A percentile compares a stretch with the other conserved stretches of the same genome.
phyloP scores from a whole-genome alignment of 768 basidiomycete species.

The Termitomyces sp. region DNA sequence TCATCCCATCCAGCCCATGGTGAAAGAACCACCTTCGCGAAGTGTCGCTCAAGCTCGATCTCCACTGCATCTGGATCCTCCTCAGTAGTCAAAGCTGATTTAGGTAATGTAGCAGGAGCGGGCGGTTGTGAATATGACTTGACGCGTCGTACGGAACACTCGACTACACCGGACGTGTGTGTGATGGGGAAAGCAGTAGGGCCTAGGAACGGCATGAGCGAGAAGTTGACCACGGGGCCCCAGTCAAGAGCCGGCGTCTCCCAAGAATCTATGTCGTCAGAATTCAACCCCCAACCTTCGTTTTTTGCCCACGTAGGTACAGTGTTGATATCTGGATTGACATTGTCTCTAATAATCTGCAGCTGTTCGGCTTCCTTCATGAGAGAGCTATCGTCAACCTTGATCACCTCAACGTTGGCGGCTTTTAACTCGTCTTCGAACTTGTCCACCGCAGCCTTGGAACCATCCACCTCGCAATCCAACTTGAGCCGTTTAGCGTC shows the following conservation, averaged over 20 bases:
- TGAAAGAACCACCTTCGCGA: conserved; percentile 30
- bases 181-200: conserved; percentile 53
- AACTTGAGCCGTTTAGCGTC: conserved; percentile 13
- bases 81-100: conserved; percentile 16
- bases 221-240: conserved; percentile 16
- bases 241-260: conserved; percentile 10
- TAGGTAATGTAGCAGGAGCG: conserved; percentile 18
- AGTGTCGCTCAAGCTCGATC: conserved; percentile 27
- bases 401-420: conserved; percentile 24
- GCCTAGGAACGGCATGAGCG: conserved; percentile 41
- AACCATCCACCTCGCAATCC: conserved; percentile 9
- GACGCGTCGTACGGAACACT: conserved; percentile 57
- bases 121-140: conserved; percentile 37
- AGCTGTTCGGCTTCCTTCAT: conserved; percentile 9
- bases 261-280: conserved; percentile 7
- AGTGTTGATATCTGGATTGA: conserved; percentile 8
- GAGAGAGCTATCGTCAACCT: conserved; percentile 6
- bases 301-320: conserved; percentile 7
- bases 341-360: conserved; percentile 9
- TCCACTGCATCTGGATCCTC: conserved; percentile 29
- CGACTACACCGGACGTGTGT: conserved; percentile 60
- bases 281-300: conserved; percentile 6
- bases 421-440: conserved; percentile 35
- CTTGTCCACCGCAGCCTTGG: conserved; percentile 13
- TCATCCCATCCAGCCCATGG: conserved; percentile 40